Evolutionary conservation across 306 rosid species (phyloP).

Genomic region (Parietaria judaica): DNA sequence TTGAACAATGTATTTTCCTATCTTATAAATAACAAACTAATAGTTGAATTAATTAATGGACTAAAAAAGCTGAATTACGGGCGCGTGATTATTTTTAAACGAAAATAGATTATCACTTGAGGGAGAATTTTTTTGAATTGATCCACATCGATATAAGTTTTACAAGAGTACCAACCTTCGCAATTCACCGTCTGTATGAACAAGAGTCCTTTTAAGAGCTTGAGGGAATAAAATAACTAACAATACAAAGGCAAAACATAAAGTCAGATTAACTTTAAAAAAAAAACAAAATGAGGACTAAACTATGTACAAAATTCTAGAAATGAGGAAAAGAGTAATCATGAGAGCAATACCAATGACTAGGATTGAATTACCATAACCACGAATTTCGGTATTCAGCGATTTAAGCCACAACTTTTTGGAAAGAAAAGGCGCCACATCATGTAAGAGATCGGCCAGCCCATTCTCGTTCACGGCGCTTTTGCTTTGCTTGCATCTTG

Average conservation of each 20-base stretch:
- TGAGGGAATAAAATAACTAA: neutral
- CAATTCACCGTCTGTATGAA: constrained; percentile 1
- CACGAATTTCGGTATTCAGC: neutral
- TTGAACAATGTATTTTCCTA: neutral
- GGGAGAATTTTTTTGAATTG: too few relatives aligned
- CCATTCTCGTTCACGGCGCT: constrained; percentile 50
- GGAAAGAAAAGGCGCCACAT: neutral
- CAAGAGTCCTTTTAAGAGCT: neutral
- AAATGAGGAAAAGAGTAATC: neutral
- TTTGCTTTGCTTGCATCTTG: constrained; percentile 84
- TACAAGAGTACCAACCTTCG: neutral
- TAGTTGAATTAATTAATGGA: too few relatives aligned
- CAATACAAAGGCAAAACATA: neutral
- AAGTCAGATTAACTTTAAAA: neutral
- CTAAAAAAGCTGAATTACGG: too few relatives aligned
- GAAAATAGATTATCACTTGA: too few relatives aligned
- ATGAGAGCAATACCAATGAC: neutral
- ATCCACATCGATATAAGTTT: too few relatives aligned
- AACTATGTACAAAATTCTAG: neutral
- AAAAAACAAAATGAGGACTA: neutral
- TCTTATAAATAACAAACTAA: neutral
- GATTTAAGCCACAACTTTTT: too few relatives aligned
- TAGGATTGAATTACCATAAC: neutral
- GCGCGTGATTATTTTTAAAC: neutral
- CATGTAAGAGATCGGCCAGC: constrained; percentile 53